Percentiles rank a stretch among this genome's conserved stretches.
phyloP scores from a whole-genome alignment of 257 asterid species.

The Lantana camara region DNA sequence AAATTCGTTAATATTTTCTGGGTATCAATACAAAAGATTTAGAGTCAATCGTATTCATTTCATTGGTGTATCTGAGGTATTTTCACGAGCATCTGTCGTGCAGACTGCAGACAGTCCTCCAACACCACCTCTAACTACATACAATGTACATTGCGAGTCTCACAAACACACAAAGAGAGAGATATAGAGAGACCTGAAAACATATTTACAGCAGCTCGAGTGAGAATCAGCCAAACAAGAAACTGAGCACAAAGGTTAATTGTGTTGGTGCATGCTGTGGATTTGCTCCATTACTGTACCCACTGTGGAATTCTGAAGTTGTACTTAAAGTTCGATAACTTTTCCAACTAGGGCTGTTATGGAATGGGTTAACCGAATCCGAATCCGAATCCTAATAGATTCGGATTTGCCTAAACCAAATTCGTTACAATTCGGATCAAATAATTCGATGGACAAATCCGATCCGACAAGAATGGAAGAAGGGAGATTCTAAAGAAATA shows the following conservation, averaged over 20 bases:
- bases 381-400: too few relatives aligned
- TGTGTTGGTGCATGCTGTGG: neutral
- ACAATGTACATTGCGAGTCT: neutral
- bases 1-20: slow-evolving; percentile 1
- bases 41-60: neutral
- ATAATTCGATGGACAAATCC: too few relatives aligned
- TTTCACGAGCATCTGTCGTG: slow-evolving; percentile 38
- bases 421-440: too few relatives aligned
- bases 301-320: too few relatives aligned
- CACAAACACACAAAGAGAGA: slow-evolving; percentile 1
- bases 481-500: too few relatives aligned
- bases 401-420: too few relatives aligned
- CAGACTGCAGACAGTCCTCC: neutral
- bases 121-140: neutral
- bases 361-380: too few relatives aligned
- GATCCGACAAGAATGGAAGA: too few relatives aligned
- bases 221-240: neutral
- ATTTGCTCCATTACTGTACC: too few relatives aligned
- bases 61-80: slow-evolving; percentile 22
- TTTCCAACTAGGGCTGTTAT: too few relatives aligned
- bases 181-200: slow-evolving; percentile 28
- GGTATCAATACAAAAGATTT: slow-evolving; percentile 8
- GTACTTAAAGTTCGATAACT: too few relatives aligned
- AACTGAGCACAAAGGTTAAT: neutral
- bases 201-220: slow-evolving; percentile 17